A percentile compares a stretch with the other conserved stretches of the same genome.
Evolutionary conservation across 495 filamentous ascomycete species (phyloP).

Genomic region (Pseudoneurospora amorphoporcata): DNA sequence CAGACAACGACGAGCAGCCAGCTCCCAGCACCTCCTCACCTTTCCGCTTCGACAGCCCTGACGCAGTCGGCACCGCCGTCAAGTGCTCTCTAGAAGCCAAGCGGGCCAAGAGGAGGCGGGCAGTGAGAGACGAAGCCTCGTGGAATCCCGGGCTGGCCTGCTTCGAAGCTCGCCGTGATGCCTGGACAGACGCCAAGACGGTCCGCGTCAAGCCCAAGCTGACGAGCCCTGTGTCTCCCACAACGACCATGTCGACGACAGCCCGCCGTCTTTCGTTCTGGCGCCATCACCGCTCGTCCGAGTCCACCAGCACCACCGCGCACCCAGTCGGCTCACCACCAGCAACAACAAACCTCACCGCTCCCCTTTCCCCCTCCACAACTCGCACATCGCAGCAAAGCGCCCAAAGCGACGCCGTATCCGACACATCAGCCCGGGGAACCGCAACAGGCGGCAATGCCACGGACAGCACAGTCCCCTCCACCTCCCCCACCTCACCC

Average conservation of each 20-base stretch:
- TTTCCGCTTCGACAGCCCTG: conserved; percentile 56
- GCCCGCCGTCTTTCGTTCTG: conserved; percentile 17
- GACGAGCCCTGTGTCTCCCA: conserved; percentile 21
- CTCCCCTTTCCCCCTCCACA: conserved; percentile 13
- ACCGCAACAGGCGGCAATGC: background rate
- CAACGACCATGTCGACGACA: conserved; percentile 1
- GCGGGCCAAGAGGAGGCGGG: conserved; percentile 49
- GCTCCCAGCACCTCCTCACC: conserved; percentile 21
- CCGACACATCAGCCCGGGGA: background rate
- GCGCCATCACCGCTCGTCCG: conserved; percentile 22
- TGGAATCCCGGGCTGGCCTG: conserved; percentile 77
- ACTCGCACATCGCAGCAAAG: conserved; percentile 17
- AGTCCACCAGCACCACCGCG: conserved; percentile 14
- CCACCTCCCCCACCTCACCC: conserved; percentile 13
- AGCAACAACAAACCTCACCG: background rate
- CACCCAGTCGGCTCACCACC: conserved; percentile 10
- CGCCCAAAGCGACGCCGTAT: background rate
- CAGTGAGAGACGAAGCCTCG: conserved; percentile 59
- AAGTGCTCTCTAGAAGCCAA: conserved; percentile 29
- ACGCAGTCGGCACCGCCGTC: conserved; percentile 41
- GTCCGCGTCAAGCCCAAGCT: conserved; percentile 31
- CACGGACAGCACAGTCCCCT: background rate
- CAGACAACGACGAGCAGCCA: conserved; percentile 26
- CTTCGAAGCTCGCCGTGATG: conserved; percentile 66
- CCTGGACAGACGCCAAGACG: conserved; percentile 71